Evolutionary conservation across 768 basidiomycete genomes (phyloP).

Genomic region (Cubamyces sp.): DNA sequence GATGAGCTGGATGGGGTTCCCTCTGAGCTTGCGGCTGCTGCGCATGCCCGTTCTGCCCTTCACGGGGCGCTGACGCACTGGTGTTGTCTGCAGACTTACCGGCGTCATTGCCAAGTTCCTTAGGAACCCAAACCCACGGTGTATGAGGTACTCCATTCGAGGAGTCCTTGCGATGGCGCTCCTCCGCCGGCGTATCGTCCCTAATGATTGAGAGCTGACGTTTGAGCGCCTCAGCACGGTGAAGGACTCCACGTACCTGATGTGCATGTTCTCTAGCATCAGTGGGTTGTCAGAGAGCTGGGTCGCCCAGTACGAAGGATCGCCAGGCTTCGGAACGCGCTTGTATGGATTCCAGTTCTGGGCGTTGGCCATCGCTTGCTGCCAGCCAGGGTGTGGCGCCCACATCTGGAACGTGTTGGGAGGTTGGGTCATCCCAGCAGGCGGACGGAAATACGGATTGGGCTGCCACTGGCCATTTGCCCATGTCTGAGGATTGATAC

Average conservation of each 20-base stretch:
- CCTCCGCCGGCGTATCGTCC: conserved; percentile 23
- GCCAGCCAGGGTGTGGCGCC: conserved; percentile 36
- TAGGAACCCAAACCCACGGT: conserved; percentile 73
- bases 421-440: conserved; percentile 13
- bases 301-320: conserved; percentile 66
- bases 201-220: background rate
- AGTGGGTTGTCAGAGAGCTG: conserved; percentile 64
- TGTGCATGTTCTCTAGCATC: conserved; percentile 67
- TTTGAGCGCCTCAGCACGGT: background rate
- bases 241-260: conserved; percentile 49
- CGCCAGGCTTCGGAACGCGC: conserved; percentile 60
- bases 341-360: conserved; percentile 64
- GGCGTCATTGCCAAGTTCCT: conserved; percentile 26
- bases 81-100: conserved; percentile 27
- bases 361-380: conserved; percentile 31
- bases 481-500: conserved; percentile 50
- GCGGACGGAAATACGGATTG: conserved; percentile 33
- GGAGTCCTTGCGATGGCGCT: conserved; percentile 21
- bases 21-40: conserved; percentile 12
- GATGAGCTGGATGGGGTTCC: background rate
- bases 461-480: conserved; percentile 46
- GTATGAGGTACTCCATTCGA: conserved; percentile 50
- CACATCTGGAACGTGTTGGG: conserved; percentile 23
- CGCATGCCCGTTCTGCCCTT: conserved; percentile 8
- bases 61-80: conserved; percentile 5